Percentiles rank a stretch among this genome's conserved stretches.
These are phyloP conservation scores for Bryoerythrophyllum caledonicum DNA, from an alignment of 225 moss, liverwort and hornwort genomes.

Conservation along the genomic window DNA sequence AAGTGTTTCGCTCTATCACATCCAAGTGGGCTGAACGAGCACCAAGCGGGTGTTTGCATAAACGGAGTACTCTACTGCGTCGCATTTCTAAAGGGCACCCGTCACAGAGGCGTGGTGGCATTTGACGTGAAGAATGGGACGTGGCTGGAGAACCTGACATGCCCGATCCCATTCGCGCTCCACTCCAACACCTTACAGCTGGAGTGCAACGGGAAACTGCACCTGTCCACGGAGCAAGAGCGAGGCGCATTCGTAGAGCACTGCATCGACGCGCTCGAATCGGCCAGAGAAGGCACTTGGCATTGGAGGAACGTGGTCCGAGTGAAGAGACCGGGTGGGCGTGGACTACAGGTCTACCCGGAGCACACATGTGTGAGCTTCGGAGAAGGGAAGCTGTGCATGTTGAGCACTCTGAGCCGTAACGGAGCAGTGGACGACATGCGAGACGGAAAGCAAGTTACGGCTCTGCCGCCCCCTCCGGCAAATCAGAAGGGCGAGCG, in stretches of 20 bases:
- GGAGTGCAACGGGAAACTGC: not conserved
- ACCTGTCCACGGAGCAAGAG: not conserved
- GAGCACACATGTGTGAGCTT: not conserved
- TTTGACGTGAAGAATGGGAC: not conserved
- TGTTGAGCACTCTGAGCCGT: not conserved
- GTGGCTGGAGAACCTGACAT: not conserved
- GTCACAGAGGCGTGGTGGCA: not conserved
- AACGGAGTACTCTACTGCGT: not conserved
- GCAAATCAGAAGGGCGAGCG: not conserved
- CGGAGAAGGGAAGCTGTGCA: not conserved
- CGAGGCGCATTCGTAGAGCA: not conserved
- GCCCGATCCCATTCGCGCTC: not conserved
- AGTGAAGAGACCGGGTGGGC: not conserved
- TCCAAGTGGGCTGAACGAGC: not conserved
- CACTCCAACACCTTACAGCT: not conserved
- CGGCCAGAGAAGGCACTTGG: not conserved
- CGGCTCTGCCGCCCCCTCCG: not conserved
- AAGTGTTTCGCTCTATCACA: not conserved
- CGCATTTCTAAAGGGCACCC: not conserved
- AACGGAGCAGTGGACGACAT: not conserved
- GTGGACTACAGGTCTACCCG: not conserved
- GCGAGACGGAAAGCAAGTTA: not conserved
- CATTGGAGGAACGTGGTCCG: not conserved
- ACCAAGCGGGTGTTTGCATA: not conserved
- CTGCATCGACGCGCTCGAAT: not conserved